These are phyloP conservation scores for Lizonia empirigonia DNA, from an alignment of 2,329 filamentous ascomycete genomes.

Conservation along the genomic window DNA sequence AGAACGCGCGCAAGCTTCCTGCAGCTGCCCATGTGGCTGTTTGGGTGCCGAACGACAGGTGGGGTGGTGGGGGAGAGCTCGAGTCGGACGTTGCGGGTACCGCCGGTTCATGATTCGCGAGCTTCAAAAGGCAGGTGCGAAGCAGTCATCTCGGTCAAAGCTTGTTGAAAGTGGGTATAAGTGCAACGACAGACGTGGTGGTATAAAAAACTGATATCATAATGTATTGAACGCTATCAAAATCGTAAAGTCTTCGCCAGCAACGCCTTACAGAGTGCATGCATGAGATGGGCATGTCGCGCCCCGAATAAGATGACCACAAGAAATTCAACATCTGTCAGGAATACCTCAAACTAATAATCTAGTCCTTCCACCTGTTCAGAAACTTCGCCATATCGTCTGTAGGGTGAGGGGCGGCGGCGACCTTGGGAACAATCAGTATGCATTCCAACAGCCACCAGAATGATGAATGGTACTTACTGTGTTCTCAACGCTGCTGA, in stretches of 20 bases:
- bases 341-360: background rate
- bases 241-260: background rate
- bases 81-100: constrained; percentile 29
- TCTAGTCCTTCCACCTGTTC: constrained; percentile 64
- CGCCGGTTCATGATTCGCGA: no score
- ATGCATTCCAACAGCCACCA: background rate
- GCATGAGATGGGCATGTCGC: background rate
- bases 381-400: constrained; percentile 64
- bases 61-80: constrained; percentile 34
- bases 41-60: constrained; percentile 23
- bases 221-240: constrained; percentile 16
- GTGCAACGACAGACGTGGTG: background rate
- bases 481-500: constrained; percentile 62
- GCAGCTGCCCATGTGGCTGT: constrained; percentile 22
- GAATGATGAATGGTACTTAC: constrained; percentile 50
- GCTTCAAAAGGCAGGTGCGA: constrained; percentile 29
- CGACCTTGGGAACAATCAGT: constrained; percentile 52
- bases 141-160: background rate
- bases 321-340: background rate
- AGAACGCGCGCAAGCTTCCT: constrained; percentile 24
- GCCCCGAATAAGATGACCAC: no score
- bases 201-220: background rate
- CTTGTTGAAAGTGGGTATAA: background rate
- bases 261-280: constrained; percentile 1
- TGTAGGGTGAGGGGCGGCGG: constrained; percentile 58